Conservation (phyloP, 306 rosid genomes). For the Fragaria vesca region DNA sequence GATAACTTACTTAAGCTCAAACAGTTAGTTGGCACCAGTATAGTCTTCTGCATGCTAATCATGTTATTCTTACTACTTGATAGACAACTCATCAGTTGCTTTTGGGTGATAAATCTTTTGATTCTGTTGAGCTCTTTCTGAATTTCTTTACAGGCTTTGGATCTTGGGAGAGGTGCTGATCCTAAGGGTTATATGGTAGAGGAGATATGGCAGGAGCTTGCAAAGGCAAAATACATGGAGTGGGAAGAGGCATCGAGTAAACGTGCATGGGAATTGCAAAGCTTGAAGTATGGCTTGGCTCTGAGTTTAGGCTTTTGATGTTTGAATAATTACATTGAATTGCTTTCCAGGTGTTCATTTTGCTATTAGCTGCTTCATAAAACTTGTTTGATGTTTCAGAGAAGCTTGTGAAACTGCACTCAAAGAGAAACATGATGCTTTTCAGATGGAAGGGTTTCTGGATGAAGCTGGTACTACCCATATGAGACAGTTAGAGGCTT, state of each 20-base stretch:
- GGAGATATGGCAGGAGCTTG: constrained; percentile 90
- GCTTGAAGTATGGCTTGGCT: constrained; percentile 44
- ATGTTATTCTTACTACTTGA: not conserved
- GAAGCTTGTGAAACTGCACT: constrained; percentile 53
- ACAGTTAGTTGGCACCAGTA: not conserved
- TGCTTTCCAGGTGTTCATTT: not conserved
- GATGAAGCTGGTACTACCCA: constrained; percentile 49
- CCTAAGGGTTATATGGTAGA: constrained; percentile 80
- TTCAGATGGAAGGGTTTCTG: constrained; percentile 56
- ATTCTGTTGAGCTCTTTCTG: constrained; percentile 1
- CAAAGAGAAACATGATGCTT: constrained; percentile 30
- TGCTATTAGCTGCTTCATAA: not conserved
- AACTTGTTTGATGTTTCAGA: constrained; percentile 33
- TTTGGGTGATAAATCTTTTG: not conserved
- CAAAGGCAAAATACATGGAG: constrained; percentile 78
- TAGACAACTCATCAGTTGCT: not conserved
- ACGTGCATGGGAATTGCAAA: constrained; percentile 79
- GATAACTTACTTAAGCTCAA: not conserved
- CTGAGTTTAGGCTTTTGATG: constrained; percentile 15
- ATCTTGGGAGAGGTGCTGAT: constrained; percentile 88
- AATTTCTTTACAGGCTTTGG: constrained; percentile 65
- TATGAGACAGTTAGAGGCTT: constrained; percentile 45
- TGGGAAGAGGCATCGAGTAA: constrained; percentile 72
- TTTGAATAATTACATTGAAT: not conserved
- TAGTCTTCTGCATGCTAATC: not conserved